A percentile compares a stretch with the other conserved stretches of the same genome.
Conservation (phyloP, 2,329 filamentous ascomycete species). For the Drechslerella coelobrocha region DNA sequence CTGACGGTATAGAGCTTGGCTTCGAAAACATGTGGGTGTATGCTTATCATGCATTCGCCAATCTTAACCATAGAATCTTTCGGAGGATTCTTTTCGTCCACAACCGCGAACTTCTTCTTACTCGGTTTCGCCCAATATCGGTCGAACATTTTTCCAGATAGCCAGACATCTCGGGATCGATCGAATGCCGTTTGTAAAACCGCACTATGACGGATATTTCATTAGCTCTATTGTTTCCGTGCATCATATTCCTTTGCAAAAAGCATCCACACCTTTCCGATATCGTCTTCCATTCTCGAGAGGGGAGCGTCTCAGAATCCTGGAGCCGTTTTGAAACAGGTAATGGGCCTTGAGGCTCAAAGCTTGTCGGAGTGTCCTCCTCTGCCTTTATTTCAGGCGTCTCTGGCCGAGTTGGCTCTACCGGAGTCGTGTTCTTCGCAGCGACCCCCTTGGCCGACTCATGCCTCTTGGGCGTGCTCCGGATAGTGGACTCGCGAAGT, state of each 20-base stretch:
- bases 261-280: slow-evolving; percentile 68
- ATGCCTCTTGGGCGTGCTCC: slow-evolving; percentile 43
- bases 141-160: slow-evolving; percentile 70
- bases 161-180: slow-evolving; percentile 76
- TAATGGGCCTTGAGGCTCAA: slow-evolving; percentile 36
- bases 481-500: slow-evolving; percentile 44
- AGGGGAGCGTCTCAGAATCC: slow-evolving; percentile 68
- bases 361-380: slow-evolving; percentile 37
- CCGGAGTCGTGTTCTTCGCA: slow-evolving; percentile 37
- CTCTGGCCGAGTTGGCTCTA: slow-evolving; percentile 29
- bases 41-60: slow-evolving; percentile 74
- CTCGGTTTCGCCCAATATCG: slow-evolving; percentile 78
- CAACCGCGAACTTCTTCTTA: slow-evolving; percentile 67
- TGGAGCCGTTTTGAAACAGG: slow-evolving; percentile 30
- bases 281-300: slow-evolving; percentile 74
- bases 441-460: slow-evolving; percentile 36
- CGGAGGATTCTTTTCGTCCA: slow-evolving; percentile 71
- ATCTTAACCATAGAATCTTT: slow-evolving; percentile 76
- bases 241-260: slow-evolving; percentile 1
- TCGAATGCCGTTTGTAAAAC: slow-evolving; percentile 76
- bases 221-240: slow-evolving; percentile 49
- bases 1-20: slow-evolving; percentile 76
- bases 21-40: slow-evolving; percentile 81
- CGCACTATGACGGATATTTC: slow-evolving; percentile 63
- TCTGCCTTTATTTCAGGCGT: slow-evolving; percentile 29